A percentile compares a stretch with the other conserved stretches of the same genome.
Conservation (phyloP, 495 filamentous ascomycete species). For the Daldinia vernicosa region DNA sequence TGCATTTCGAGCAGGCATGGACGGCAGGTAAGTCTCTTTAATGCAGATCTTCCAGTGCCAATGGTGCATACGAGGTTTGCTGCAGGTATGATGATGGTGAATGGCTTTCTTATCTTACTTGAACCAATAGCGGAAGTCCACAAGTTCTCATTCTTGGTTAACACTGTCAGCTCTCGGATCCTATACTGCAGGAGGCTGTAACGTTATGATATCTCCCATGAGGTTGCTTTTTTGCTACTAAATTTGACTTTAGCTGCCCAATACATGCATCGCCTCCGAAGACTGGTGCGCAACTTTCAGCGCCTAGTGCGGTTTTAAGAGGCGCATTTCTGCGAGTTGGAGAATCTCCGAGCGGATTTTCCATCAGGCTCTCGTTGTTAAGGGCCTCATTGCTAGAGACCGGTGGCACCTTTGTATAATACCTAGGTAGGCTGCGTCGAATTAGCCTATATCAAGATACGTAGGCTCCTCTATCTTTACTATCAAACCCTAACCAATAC, state of each 20-base stretch:
- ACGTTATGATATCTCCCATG: slow-evolving; percentile 11
- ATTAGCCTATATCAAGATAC: slow-evolving; percentile 14
- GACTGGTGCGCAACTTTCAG: neutral
- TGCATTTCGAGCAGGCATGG: neutral
- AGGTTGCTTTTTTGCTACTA: slow-evolving; percentile 37
- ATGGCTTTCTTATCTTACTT: slow-evolving; percentile 22
- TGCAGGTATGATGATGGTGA: slow-evolving; percentile 26
- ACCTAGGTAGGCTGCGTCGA: slow-evolving; percentile 5
- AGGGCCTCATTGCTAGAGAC: neutral
- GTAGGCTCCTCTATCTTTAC: slow-evolving; percentile 16
- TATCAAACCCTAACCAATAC: neutral
- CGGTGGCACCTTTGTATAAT: slow-evolving; percentile 16
- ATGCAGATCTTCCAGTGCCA: slow-evolving; percentile 3
- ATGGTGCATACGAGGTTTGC: slow-evolving; percentile 35
- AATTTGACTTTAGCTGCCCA: slow-evolving; percentile 24
- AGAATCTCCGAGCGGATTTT: neutral
- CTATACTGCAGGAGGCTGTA: slow-evolving; percentile 17
- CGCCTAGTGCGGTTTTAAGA: slow-evolving; percentile 5
- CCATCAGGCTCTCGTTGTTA: neutral
- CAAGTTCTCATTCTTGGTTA: neutral
- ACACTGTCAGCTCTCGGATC: slow-evolving; percentile 17
- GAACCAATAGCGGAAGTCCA: slow-evolving; percentile 21
- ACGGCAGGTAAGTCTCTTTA: slow-evolving; percentile 8
- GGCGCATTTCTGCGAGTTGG: slow-evolving; percentile 16
- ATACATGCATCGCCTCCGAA: slow-evolving; percentile 16